phyloP scores from a whole-genome alignment of 441 rosid genomes.

The Erodium trifolium region DNA sequence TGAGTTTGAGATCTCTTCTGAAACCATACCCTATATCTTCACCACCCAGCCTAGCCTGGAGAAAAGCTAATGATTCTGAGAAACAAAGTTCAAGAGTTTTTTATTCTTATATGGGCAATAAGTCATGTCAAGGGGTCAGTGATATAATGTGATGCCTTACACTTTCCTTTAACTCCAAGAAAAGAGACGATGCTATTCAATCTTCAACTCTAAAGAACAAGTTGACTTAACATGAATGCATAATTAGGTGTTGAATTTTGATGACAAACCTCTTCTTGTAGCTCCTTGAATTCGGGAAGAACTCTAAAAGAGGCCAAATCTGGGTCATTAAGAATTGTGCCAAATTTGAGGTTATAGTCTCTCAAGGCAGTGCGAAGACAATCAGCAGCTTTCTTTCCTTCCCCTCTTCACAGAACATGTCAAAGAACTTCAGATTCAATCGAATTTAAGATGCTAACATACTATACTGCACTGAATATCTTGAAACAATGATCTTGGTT shows the following conservation, averaged over 20 bases:
- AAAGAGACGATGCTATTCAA: not conserved
- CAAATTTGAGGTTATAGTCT: conserved; percentile 80
- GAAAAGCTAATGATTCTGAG: conserved; percentile 16
- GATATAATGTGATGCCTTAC: not conserved
- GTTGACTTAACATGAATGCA: not conserved
- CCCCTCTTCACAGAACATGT: conserved; percentile 46
- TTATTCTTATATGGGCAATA: conserved; percentile 7
- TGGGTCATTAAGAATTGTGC: conserved; percentile 88
- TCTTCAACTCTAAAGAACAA: not conserved
- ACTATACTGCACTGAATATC: not conserved
- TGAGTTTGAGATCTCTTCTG: conserved; percentile 85
- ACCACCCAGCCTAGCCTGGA: conserved; percentile 89
- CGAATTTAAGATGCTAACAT: not conserved
- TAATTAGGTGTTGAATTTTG: conserved; percentile 5
- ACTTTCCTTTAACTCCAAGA: not conserved
- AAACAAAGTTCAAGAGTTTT: conserved; percentile 10
- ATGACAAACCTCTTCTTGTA: conserved; percentile 76
- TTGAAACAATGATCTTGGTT: not conserved
- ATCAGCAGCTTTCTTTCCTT: conserved; percentile 79
- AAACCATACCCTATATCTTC: conserved; percentile 86
- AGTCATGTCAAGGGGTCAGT: not conserved
- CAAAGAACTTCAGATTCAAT: conserved; percentile 14
- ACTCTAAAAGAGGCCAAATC: conserved; percentile 91
- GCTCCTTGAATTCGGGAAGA: conserved; percentile 84
- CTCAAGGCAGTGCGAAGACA: conserved; percentile 72